Base-by-base conservation (phyloP, 108 stramenopile genomes). In the Nannochloropsis salina region DNA sequence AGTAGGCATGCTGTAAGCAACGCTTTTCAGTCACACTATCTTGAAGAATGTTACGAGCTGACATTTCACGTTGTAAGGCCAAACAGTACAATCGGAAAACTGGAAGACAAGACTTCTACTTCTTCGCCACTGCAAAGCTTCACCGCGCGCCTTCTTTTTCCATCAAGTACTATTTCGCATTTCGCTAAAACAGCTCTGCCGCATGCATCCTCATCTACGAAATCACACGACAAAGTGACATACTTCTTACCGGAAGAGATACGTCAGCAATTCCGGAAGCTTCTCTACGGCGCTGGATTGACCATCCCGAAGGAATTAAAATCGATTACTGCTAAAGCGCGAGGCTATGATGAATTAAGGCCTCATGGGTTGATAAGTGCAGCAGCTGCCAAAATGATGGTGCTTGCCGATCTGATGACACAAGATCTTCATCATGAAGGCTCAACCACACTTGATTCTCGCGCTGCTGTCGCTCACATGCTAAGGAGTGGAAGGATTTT, bases 401-500 rank as follows among this genome's bases (percentile, higher is more conserved):
- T 74, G 61, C n/a, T 74, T 15, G 61, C 61, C n/a, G 61, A 74
- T n/a, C 61, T 74, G 61, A 74, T 74, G 61, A n/a, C 61, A n/a
- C 15, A n/a, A 74, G 61, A 74, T n/a, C 6, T 74, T n/a, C 15
- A 74, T 15, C 20, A n/a, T 4, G 61, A 74, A 74, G 61, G 61
- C n/a, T n/a, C 61, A n/a, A 74, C 20, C n/a, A n/a, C 15, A n/a
- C 2, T n/a, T n/a, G 20, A 74, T n/a, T n/a, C 20, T n/a, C 1
- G 61, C 20, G 61, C 8, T 74, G 61, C 61, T 15, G 61, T 74
- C 5, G n/a, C 15, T 74, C 61, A n/a, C 6, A n/a, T 74, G 6
- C n/a, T 74, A n/a, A 1, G 61, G n/a, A 74, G 61, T n/a, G 61
- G 61, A 74, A 74, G 61, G n/a, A n/a, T 74, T 15, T 74, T 74